Evolutionary conservation across 768 basidiomycete genomes (phyloP), one percentile per base, ranked within the genome.

Genomic region (Porphyrellus cyaneotinctus): DNA sequence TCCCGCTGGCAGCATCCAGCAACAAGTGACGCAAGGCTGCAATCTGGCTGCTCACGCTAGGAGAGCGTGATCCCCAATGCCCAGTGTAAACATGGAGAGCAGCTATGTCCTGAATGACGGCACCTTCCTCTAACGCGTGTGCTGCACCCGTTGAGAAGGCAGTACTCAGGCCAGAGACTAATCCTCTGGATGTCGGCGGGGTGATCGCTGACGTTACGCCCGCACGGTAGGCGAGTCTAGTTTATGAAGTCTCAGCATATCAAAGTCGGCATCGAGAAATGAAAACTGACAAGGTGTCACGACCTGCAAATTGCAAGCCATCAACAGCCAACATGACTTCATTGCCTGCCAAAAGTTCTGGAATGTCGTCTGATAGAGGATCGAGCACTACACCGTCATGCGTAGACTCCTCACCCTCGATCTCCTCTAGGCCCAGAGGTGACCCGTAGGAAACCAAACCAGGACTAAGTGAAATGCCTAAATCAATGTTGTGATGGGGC

Each of bases 21-120:
- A 95, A 72, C 35, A 92, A 71, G 9, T 77, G 73, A 2, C 92
- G 78, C 41, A 97, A 71, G 5, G 82, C 74, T 14, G 85, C 85
- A 54, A 95, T 84, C 58, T 92, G 83, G n/a, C 85, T 87, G 68
- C 91, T 91, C 28, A 91, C 76, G 54, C 88, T 87, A 0, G 76
- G 47, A 4, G 58, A 64, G 4, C 66, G 62, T 8, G 70, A 69
- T 35, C 43, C 49, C 20, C 71, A 71, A 60, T 82, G 81, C 6
- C 74, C 66, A 39, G 93, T 64, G 14, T 72, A 60, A 57, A 94
- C 68, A 54, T 89, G 87, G 6, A 91, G 63, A 5, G 85, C 85
- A 0, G 75, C 75, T 10, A 78, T 69, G 6, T 83, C 78, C 64
- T 87, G 79, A 33, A 86, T 61, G 51, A 91, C 68, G 12, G 86